Conservation (phyloP, 2,329 filamentous ascomycete genomes). For the Raffaelea arxii region DNA sequence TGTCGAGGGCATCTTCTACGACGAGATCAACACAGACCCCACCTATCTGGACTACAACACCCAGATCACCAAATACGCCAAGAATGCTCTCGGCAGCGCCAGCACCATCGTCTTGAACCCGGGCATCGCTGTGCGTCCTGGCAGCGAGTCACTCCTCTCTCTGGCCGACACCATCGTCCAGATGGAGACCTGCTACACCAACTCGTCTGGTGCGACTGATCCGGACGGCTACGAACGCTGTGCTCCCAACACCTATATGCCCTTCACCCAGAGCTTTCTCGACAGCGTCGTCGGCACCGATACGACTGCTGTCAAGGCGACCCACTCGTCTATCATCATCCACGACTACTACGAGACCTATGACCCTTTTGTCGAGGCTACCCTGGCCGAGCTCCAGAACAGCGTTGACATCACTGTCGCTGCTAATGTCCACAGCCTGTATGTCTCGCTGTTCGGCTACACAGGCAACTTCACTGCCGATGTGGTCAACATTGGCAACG, state of each 20-base stretch:
- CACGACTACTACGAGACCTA: conserved; percentile 12
- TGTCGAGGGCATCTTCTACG: conserved; percentile 14
- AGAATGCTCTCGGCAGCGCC: conserved; percentile 1
- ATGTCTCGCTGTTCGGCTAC: conserved; percentile 9
- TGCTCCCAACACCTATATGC: conserved; percentile 8
- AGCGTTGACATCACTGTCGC: conserved; percentile 4
- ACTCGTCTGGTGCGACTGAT: conserved; percentile 8
- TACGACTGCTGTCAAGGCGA: too few species aligned
- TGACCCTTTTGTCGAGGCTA: conserved; percentile 4
- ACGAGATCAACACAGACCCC: conserved; percentile 11
- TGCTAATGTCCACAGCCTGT: conserved; percentile 12
- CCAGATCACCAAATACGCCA: conserved; percentile 8
- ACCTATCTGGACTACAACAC: conserved; percentile 8
- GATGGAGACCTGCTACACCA: conserved; percentile 14
- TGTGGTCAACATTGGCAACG: conserved; percentile 9
- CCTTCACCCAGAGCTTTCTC: conserved; percentile 6
- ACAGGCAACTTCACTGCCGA: conserved; percentile 7
- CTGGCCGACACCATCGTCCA: conserved; percentile 11
- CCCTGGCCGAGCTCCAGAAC: conserved; percentile 1
- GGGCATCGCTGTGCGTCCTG: conserved; percentile 6
- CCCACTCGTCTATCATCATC: conserved; percentile 11
- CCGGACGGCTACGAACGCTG: conserved; percentile 6
- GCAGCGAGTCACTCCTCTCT: conserved; percentile 11
- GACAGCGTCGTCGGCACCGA: conserved; percentile 2
- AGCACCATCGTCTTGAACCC: conserved; percentile 11